Conservation (phyloP, 352 stramenopile species). For the Globisporangium takayamanum region DNA sequence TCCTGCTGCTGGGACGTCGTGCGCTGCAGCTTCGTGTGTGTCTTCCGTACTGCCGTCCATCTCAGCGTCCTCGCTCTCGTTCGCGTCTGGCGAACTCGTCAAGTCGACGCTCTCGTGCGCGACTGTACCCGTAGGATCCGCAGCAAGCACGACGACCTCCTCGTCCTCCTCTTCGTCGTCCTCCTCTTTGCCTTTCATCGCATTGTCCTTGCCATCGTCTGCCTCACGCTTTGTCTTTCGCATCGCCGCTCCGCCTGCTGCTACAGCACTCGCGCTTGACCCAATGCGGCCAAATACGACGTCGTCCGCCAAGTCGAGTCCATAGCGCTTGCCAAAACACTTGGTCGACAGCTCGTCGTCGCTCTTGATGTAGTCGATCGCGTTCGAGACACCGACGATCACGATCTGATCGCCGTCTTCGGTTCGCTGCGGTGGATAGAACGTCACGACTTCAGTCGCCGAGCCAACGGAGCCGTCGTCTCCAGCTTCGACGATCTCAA, state of each 20-base stretch:
- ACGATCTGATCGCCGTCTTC: slow-evolving; percentile 13
- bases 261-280: slow-evolving; percentile 7
- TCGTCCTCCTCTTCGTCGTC: not conserved
- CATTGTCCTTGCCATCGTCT: not conserved
- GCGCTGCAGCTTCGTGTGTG: not conserved
- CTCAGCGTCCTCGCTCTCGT: slow-evolving; percentile 2
- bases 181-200: not conserved
- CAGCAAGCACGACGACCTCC: not conserved
- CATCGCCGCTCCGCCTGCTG: not conserved
- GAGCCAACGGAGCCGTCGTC: slow-evolving; percentile 24
- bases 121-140: slow-evolving; percentile 7
- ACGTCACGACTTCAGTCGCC: slow-evolving; percentile 32
- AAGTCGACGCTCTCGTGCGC: slow-evolving; percentile 2
- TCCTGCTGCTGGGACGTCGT: not conserved
- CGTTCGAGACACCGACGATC: slow-evolving; percentile 46
- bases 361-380: slow-evolving; percentile 48
- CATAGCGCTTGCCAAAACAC: slow-evolving; percentile 68
- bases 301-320: slow-evolving; percentile 35
- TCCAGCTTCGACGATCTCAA: slow-evolving; percentile 46
- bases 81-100: not conserved
- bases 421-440: slow-evolving; percentile 15
- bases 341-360: slow-evolving; percentile 40
- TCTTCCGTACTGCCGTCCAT: not conserved
- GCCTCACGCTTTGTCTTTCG: no score
- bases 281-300: slow-evolving; percentile 22